These are phyloP conservation scores for Mucor piriformis DNA, from an alignment of 371 early-diverging fungal genomes.

Conservation along the genomic window DNA sequence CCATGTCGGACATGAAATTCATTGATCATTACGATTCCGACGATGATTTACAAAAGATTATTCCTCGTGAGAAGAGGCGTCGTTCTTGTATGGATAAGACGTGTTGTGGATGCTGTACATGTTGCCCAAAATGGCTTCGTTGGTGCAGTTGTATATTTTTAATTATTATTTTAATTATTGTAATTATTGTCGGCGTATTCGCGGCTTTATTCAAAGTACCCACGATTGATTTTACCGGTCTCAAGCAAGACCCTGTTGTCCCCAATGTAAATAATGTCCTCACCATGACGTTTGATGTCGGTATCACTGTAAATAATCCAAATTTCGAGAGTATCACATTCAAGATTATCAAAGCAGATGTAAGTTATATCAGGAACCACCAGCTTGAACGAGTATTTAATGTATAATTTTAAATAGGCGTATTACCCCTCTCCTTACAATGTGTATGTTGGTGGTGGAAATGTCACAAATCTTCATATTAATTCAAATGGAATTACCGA, in stretches of 20 bases:
- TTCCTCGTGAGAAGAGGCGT: conserved; percentile 24
- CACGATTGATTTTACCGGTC: conserved; percentile 38
- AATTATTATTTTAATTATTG: conserved; percentile 40
- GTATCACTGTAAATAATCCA: conserved; percentile 55
- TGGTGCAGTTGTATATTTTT: conserved; percentile 45
- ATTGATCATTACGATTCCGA: conserved; percentile 30
- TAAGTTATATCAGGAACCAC: conserved; percentile 28
- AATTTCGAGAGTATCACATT: conserved; percentile 60
- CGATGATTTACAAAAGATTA: conserved; percentile 29
- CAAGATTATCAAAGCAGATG: conserved; percentile 55
- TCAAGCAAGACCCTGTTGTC: conserved; percentile 29
- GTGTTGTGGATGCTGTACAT: conserved; percentile 55
- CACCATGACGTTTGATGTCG: conserved; percentile 34
- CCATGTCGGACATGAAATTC: conserved; percentile 25
- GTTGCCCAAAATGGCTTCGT: conserved; percentile 52
- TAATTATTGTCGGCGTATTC: conserved; percentile 46
- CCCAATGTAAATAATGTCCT: conserved; percentile 12
- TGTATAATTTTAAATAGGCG: conserved; percentile 38
- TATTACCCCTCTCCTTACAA: conserved; percentile 55
- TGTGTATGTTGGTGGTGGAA: conserved; percentile 55
- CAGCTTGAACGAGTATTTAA: neutral
- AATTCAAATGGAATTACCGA: conserved; percentile 37
- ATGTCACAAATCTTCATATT: conserved; percentile 47
- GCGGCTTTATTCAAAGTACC: conserved; percentile 50
- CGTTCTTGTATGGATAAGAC: conserved; percentile 47